A percentile compares a stretch with the other conserved stretches of the same genome.
phyloP scores from a whole-genome alignment of 1,284 basidiomycete genomes.

The Waitea zeae region DNA sequence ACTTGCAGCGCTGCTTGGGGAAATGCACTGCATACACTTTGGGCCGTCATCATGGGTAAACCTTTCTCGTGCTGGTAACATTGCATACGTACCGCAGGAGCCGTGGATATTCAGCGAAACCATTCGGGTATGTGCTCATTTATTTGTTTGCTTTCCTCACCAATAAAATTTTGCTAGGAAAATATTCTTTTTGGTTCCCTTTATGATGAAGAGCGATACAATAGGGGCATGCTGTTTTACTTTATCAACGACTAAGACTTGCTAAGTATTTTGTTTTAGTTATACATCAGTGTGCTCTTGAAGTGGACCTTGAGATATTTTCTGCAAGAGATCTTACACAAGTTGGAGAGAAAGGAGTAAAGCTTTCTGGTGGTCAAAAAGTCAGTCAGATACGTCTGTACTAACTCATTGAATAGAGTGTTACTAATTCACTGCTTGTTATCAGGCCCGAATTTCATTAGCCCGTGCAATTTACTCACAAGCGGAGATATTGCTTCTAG shows the following conservation, averaged over 20 bases:
- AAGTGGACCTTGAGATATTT: conserved; percentile 14
- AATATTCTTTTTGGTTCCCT: conserved; percentile 26
- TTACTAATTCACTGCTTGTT: not conserved
- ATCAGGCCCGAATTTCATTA: conserved; percentile 46
- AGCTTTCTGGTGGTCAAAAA: conserved; percentile 44
- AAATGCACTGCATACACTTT: conserved; percentile 13
- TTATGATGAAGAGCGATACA: conserved; percentile 22
- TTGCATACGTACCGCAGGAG: conserved; percentile 27
- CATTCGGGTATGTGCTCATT: conserved; percentile 15
- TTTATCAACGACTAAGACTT: conserved; percentile 10
- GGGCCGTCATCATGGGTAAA: conserved; percentile 19
- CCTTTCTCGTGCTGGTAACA: conserved; percentile 23
- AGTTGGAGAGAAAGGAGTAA: conserved; percentile 26
- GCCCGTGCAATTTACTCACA: conserved; percentile 55
- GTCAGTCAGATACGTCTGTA: conserved; percentile 12
- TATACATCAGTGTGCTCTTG: conserved; percentile 16
- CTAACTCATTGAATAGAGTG: not conserved
- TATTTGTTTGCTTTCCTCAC: not conserved
- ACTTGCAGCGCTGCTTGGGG: conserved; percentile 29
- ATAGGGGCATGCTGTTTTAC: conserved; percentile 18
- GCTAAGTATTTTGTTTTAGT: conserved; percentile 13
- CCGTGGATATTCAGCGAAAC: conserved; percentile 24
- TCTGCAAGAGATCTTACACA: conserved; percentile 4
- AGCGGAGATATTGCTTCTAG: conserved; percentile 42
- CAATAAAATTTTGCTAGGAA: conserved; percentile 9